Conservation (phyloP, 345 rosid genomes). For the Rhodamnia argentea region DNA sequence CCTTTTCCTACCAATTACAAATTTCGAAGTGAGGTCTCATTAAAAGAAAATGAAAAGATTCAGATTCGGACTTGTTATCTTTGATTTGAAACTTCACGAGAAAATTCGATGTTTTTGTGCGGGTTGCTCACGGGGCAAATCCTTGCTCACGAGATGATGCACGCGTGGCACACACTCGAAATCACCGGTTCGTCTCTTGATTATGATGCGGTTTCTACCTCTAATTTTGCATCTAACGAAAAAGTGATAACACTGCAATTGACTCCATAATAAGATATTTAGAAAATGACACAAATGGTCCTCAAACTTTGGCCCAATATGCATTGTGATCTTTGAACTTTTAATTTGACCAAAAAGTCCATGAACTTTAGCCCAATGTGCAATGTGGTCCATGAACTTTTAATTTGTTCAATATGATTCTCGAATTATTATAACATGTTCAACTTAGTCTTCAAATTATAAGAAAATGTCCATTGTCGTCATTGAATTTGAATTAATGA, state of each 20-base stretch:
- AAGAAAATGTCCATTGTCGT: too few relatives aligned
- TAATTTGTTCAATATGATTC: too few relatives aligned
- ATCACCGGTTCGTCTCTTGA: neutral
- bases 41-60: neutral
- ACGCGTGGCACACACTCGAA: conserved; percentile 2
- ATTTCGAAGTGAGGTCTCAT: neutral
- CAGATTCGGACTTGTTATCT: neutral
- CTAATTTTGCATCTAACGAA: neutral
- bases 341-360: too few relatives aligned
- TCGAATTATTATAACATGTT: too few relatives aligned
- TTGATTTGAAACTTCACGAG: neutral
- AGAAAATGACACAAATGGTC: too few relatives aligned
- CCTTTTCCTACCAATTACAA: neutral
- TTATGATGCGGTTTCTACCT: neutral
- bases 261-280: neutral
- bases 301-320: too few relatives aligned
- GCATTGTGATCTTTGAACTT: too few relatives aligned
- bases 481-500: too few relatives aligned
- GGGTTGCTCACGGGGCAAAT: neutral
- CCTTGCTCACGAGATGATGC: conserved; percentile 10
- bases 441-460: too few relatives aligned
- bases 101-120: neutral
- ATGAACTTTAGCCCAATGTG: too few relatives aligned
- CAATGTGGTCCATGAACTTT: too few relatives aligned
- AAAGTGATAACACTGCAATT: neutral